A percentile compares a stretch with the other conserved stretches of the same genome.
phyloP scores from a whole-genome alignment of 495 filamentous ascomycete genomes.

The Hypoxylon cercidicola region DNA sequence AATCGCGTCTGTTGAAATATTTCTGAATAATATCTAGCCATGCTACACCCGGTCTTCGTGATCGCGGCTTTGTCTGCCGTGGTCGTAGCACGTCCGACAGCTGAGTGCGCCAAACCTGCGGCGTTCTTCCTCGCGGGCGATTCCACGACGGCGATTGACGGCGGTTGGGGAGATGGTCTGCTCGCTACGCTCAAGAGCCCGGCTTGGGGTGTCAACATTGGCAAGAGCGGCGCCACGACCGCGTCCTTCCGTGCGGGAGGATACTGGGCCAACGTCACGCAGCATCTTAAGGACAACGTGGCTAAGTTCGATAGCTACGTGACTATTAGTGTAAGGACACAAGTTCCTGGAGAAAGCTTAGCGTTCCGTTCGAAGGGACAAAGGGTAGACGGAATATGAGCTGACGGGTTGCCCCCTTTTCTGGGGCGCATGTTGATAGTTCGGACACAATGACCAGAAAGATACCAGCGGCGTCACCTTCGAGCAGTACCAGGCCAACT shows the following conservation, averaged over 20 bases:
- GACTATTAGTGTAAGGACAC: conserved; percentile 52
- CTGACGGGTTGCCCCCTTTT: conserved; percentile 13
- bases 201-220: conserved; percentile 59
- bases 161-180: conserved; percentile 64
- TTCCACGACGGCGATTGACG: conserved; percentile 58
- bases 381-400: neutral
- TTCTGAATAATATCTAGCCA: neutral
- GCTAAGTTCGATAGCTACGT: conserved; percentile 53
- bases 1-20: neutral
- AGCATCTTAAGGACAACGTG: conserved; percentile 39
- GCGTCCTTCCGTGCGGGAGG: conserved; percentile 58
- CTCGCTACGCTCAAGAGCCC: conserved; percentile 53
- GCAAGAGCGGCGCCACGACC: conserved; percentile 63
- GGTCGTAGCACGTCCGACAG: neutral
- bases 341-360: conserved; percentile 5
- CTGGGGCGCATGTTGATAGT: conserved; percentile 44
- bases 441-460: conserved; percentile 69
- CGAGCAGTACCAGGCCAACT: conserved; percentile 51
- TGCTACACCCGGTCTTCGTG: neutral
- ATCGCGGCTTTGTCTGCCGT: neutral
- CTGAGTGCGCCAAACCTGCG: conserved; percentile 38
- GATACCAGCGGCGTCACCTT: conserved; percentile 48
- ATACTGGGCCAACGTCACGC: conserved; percentile 57
- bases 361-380: neutral
- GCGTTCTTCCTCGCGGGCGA: conserved; percentile 64